Evolutionary conservation across 2,329 filamentous ascomycete genomes (phyloP), one percentile per base, ranked within the genome.

Genomic region (Clarireedia hainanense): DNA sequence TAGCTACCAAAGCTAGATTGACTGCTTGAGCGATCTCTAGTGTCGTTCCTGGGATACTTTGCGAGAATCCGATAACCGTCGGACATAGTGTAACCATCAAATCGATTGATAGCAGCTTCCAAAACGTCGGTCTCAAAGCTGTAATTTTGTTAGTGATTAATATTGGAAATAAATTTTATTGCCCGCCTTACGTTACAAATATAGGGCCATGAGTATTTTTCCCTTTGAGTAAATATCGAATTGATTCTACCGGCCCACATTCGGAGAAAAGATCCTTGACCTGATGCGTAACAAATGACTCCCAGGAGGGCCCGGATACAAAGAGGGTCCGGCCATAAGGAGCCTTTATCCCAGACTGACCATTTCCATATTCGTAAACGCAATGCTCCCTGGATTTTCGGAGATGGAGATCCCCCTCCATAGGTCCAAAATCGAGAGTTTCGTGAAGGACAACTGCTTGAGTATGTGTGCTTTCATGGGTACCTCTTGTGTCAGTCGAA

Each of bases 131-230:
- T 20, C 24, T 47, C 54, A n/a, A 55, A 55, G 24, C 51, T 57
- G 24, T 14, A 47, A 52, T 6, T 40, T 7, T 12, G 26, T 40
- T 6, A 43, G 23, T 14, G 30, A 50, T 42, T 51, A 39, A 6
- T 9, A 20, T 17, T 9, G 17, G 2, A 15, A 7, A 23, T 50
- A 36, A 20, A 20, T 23, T n/a, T 12, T 4, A n/a, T 12, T 30
- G 50, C 30, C 27, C 24, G 23, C 27, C 64, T 59, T 52, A 65
- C 64, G 57, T 56, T 27, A 65, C 52, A 48, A 65, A 66, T 7
- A 58, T 58, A 30, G 57, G 23, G 5, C 39, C 37, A 6, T 24
- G 45, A 20, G 6, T 43, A 27, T 53, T 30, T 3, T 30, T 15
- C 2, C 30, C 20, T 7, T 23, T 37, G 10, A 47, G 9, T 7